Evolutionary conservation across 441 rosid species (phyloP), one percentile per base, ranked within the genome.

Genomic region (Hura crepitans): DNA sequence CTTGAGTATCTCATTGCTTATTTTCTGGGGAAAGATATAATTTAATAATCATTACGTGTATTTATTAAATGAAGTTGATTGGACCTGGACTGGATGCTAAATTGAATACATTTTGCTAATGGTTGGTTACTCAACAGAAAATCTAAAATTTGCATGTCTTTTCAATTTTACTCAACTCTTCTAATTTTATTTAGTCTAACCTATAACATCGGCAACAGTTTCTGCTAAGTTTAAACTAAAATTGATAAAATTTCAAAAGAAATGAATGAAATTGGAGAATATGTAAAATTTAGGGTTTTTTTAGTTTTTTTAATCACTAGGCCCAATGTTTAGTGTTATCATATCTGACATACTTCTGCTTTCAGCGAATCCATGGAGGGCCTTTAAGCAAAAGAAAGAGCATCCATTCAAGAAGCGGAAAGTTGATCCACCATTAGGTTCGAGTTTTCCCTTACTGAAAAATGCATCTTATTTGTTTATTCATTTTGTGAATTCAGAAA

Each of bases 391-490:
- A 74, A 95, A 85, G 88, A 94, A 87, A 80, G 96, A 91, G 76
- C 86, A 84, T 22, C 93, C 93, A 28, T 77, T 74, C 68, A 96
- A 92, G 78, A 92, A 91, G 85, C 92, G 79, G 74, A 92, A 85
- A 84, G 84, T 87, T 68, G 99, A 92, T 65, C 85, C 96, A 68
- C 84, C 87, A 56, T 84, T 75, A 83, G 98, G 99, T 93, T 82
- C 54, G 17, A 65, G 51, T 6, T 68, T 53, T 20, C 49, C 35
- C n/a, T 70, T 42, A 37, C 7, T 69, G 42, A 61, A 30, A 58
- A 59, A 61, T 56, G 17, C 10, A 37, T n/a, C 9, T 39, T 18
- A 25, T 53, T 35, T 61, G 47, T 50, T 2, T 51, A 10, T 42
- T 43, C 9, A 46, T 17, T 51, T 18, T 66, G 22, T n/a, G 50